These are phyloP conservation scores for Acanthamoeba sp. DNA, from an alignment of 208 protist species.

Conservation along the genomic window DNA sequence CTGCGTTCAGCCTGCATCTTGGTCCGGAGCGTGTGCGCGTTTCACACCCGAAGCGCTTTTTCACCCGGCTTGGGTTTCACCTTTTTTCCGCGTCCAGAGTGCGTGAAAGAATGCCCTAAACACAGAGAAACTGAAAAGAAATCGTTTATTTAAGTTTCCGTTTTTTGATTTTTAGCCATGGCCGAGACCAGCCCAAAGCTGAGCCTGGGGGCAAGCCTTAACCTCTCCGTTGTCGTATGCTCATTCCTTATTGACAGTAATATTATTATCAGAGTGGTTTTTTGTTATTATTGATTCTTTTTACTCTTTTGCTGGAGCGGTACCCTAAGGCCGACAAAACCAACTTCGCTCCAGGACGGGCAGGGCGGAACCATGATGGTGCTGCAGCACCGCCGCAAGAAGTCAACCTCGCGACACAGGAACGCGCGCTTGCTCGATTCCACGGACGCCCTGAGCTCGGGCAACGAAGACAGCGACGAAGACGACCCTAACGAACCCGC, in stretches of 20 bases:
- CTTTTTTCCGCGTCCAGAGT: too few relatives aligned
- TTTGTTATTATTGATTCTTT: too few relatives aligned
- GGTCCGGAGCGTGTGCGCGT: too few relatives aligned
- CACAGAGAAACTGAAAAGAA: not conserved
- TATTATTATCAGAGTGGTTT: too few relatives aligned
- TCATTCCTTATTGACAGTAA: not conserved
- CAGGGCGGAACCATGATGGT: not conserved
- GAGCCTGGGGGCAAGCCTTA: not conserved
- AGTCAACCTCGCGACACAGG: not conserved
- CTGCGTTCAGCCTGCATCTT: not conserved
- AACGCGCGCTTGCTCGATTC: not conserved
- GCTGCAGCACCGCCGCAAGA: constrained; percentile 10
- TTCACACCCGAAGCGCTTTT: too few relatives aligned
- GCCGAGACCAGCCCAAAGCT: not conserved
- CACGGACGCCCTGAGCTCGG: not conserved
- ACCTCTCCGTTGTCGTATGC: not conserved
- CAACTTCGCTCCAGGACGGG: too few relatives aligned
- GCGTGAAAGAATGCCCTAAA: too few relatives aligned
- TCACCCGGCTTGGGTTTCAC: too few relatives aligned
- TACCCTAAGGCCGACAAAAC: too few relatives aligned
- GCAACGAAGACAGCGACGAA: not conserved
- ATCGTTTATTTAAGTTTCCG: not conserved
- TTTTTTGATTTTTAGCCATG: not conserved
- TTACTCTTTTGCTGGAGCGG: too few relatives aligned
- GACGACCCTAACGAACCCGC: not conserved